These are phyloP conservation scores for Schizophyllum commune DNA, from an alignment of 1,284 basidiomycete species.

Conservation along the genomic window DNA sequence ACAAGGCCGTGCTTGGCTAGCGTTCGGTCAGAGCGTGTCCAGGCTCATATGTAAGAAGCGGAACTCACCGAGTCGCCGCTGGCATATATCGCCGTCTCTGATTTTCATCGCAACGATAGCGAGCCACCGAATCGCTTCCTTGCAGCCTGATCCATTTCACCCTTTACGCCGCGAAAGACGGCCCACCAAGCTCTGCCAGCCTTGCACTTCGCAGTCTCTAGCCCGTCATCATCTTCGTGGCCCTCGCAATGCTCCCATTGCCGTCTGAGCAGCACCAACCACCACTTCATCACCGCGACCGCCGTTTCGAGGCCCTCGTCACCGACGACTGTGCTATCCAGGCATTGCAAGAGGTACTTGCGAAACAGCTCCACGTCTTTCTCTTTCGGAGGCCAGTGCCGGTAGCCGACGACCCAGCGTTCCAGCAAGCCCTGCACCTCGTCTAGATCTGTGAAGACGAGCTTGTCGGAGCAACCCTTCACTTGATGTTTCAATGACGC, in stretches of 20 bases:
- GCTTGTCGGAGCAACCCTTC: slow-evolving; percentile 41
- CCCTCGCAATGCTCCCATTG: slow-evolving; percentile 48
- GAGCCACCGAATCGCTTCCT: slow-evolving; percentile 58
- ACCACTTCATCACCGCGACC: slow-evolving; percentile 68
- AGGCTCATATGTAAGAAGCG: no score
- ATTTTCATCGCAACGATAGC: neutral
- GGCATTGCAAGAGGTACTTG: slow-evolving; percentile 59
- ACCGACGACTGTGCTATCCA: slow-evolving; percentile 40
- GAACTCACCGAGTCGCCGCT: no score
- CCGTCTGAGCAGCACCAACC: slow-evolving; percentile 59
- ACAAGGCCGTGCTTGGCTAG: no score
- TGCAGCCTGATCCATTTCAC: slow-evolving; percentile 50
- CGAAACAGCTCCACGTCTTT: slow-evolving; percentile 67
- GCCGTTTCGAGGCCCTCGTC: slow-evolving; percentile 64
- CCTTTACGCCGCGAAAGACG: slow-evolving; percentile 58
- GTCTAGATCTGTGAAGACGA: slow-evolving; percentile 48
- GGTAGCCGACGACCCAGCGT: slow-evolving; percentile 62
- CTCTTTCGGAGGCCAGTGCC: slow-evolving; percentile 49
- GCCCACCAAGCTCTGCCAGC: slow-evolving; percentile 71
- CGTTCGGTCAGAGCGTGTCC: no score
- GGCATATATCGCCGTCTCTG: no score
- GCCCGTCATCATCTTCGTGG: slow-evolving; percentile 27
- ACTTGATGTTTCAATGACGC: slow-evolving; percentile 51
- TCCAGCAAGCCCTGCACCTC: slow-evolving; percentile 67
- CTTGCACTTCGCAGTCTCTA: slow-evolving; percentile 20